phyloP scores from a whole-genome alignment of 164 flowering plant genomes.

The Santalum album region DNA sequence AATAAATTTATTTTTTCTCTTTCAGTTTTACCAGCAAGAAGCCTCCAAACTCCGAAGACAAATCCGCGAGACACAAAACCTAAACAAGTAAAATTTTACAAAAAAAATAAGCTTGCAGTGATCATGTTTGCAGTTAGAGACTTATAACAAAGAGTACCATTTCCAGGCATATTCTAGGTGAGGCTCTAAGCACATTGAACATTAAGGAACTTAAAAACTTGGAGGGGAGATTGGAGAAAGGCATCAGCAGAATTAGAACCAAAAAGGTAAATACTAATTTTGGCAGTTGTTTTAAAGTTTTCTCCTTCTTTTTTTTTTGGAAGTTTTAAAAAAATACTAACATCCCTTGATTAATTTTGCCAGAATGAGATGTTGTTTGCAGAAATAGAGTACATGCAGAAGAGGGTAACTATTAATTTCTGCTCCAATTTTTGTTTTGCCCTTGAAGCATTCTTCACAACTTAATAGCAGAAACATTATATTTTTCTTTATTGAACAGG shows the following conservation, averaged over 20 bases:
- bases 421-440: neutral
- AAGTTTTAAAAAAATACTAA: neutral
- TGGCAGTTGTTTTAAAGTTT: neutral
- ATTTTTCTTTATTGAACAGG: too few species aligned
- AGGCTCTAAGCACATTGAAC: conserved; percentile 21
- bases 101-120: too few species aligned
- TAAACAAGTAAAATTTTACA: conserved; percentile 19
- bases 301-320: neutral
- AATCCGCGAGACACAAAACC: conserved; percentile 27
- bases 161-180: conserved; percentile 37
- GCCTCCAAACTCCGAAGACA: conserved; percentile 28
- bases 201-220: conserved; percentile 34
- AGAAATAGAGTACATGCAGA: conserved; percentile 41
- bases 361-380: conserved; percentile 34
- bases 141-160: neutral
- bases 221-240: conserved; percentile 33
- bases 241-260: conserved; percentile 28
- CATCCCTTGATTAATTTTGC: neutral
- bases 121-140: too few species aligned
- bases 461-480: too few species aligned
- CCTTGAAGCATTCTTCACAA: too few species aligned
- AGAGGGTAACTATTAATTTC: conserved; percentile 26
- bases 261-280: conserved; percentile 21
- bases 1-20: neutral
- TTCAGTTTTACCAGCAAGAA: conserved; percentile 40